phyloP scores from a whole-genome alignment of 768 basidiomycete species.

The Boletus sp. region DNA sequence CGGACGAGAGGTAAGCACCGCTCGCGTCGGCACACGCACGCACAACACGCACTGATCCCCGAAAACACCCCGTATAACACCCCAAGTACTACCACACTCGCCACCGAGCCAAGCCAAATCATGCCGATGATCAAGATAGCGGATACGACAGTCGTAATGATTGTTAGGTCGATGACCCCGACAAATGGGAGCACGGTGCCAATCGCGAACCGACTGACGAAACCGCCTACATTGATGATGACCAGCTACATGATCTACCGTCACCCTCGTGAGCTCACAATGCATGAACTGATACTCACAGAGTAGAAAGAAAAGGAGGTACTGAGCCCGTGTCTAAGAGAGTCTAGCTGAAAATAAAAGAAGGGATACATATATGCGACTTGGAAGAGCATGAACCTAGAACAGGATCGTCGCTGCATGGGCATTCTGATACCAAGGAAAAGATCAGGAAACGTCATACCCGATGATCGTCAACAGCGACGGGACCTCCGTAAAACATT shows the following conservation, averaged over 20 bases:
- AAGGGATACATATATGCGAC: constrained; percentile 46
- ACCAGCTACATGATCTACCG: constrained; percentile 36
- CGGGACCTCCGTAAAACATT: constrained; percentile 23
- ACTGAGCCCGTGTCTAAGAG: constrained; percentile 46
- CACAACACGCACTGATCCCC: constrained; percentile 37
- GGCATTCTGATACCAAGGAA: not conserved
- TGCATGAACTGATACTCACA: constrained; percentile 27
- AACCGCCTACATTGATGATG: constrained; percentile 49
- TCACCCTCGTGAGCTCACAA: not conserved
- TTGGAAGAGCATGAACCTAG: constrained; percentile 31
- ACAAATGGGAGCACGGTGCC: constrained; percentile 36
- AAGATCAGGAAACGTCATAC: not conserved
- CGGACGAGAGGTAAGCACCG: not conserved
- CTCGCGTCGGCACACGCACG: not conserved
- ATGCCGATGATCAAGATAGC: constrained; percentile 43
- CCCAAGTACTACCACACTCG: constrained; percentile 40
- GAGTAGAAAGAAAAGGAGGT: constrained; percentile 51
- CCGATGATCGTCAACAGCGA: constrained; percentile 26
- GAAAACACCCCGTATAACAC: constrained; percentile 48
- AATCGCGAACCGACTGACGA: constrained; percentile 47
- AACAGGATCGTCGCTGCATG: not conserved
- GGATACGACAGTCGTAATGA: constrained; percentile 33
- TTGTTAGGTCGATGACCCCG: constrained; percentile 44
- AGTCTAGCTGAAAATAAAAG: constrained; percentile 58
- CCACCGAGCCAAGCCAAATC: constrained; percentile 38